Base-by-base conservation (phyloP, 1,139 yeast species). In the Yamadazyma atlantica region DNA sequence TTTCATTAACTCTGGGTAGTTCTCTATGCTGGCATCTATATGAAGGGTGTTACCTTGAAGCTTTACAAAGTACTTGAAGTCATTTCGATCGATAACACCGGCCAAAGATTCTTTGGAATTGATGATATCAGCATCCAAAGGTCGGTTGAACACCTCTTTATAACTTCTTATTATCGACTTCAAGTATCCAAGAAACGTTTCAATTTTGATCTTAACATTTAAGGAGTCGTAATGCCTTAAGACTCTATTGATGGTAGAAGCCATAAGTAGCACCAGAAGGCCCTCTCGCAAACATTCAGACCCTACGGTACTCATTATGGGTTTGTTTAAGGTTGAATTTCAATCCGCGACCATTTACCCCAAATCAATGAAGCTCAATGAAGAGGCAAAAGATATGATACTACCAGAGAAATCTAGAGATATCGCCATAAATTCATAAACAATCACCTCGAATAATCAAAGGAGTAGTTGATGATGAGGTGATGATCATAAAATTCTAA, bases 241-340 rank as follows among this genome's bases (percentile, higher is more conserved):
- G 4, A 53, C 36, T 26, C 45, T 47, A 45, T 65, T 62, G 40
- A 66, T 51, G 7, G 65, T 51, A 6, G 71, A 53, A 11, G 64
- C 65, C 5, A 65, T 51, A 11, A 65, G 51, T 19, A 64, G 40
- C 40, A 51, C 53, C 38, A 48, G 46, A 15, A 60, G 45, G 14
- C 59, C 61, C 22, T 46, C 42, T 32, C 47, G 44, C 36, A 53
- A 32, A 35, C 45, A 41, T 31, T 44, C 49, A 13, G 37, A 27
- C n/a, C 42, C 48, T 9, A 38, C n/a, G n/a, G n/a, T n/a, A n/a
- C n/a, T n/a, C n/a, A n/a, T n/a, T n/a, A n/a, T n/a, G n/a, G n/a
- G n/a, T n/a, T n/a, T n/a, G n/a, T n/a, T n/a, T n/a, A n/a, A n/a
- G n/a, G n/a, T n/a, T n/a, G n/a, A n/a, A n/a, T n/a, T n/a, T n/a